Conservation (phyloP, 169 alveolate genomes). For the Hepatocystis sp. region DNA sequence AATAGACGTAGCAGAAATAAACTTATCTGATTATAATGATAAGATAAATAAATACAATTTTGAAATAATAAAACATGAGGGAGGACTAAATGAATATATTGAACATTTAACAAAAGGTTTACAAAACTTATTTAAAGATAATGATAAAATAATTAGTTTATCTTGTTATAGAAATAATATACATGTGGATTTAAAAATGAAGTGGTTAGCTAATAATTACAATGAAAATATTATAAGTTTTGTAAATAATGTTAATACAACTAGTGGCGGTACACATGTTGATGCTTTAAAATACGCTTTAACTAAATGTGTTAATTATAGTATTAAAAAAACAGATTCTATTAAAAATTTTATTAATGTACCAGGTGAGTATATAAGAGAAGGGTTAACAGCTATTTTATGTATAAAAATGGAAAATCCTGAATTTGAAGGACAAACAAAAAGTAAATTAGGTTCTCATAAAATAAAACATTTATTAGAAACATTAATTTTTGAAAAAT, state of each 20-base stretch:
- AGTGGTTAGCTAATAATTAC: conserved; percentile 80
- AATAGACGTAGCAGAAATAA: background rate
- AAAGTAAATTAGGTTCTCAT: conserved; percentile 85
- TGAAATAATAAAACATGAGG: conserved; percentile 71
- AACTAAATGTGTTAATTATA: conserved; percentile 75
- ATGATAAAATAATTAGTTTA: conserved; percentile 50
- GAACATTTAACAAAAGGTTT: conserved; percentile 44
- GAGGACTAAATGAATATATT: conserved; percentile 61
- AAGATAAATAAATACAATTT: conserved; percentile 22
- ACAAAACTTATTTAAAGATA: conserved; percentile 51
- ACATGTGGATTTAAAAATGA: conserved; percentile 64
- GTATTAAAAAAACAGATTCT: conserved; percentile 17
- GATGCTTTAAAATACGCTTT: conserved; percentile 87
- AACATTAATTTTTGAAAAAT: conserved; percentile 79
- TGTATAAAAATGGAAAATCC: conserved; percentile 85
- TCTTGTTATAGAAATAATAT: conserved; percentile 50
- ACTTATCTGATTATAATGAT: background rate
- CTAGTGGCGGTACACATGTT: conserved; percentile 88
- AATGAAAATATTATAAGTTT: conserved; percentile 80
- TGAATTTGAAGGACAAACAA: conserved; percentile 91
- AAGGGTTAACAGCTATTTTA: conserved; percentile 87
- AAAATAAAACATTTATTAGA: conserved; percentile 81
- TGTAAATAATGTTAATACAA: conserved; percentile 87
- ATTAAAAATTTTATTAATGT: conserved; percentile 78
- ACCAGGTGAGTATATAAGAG: conserved; percentile 85